Conservation (phyloP, 176 grass and related monocot species). For the Oryza rufipogon region DNA sequence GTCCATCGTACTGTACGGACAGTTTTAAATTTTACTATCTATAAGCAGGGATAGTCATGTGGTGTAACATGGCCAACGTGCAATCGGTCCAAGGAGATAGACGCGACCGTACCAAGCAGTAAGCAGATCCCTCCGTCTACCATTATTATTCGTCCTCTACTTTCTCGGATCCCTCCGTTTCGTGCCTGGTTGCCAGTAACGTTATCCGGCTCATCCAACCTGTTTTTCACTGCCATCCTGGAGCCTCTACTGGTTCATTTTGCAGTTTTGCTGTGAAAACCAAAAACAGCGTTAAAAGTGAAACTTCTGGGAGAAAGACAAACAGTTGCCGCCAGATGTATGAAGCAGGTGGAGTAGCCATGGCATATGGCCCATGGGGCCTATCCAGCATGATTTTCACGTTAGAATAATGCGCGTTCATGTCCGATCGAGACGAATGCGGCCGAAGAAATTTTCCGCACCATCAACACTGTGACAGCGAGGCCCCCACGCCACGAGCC, state of each 20-base stretch:
- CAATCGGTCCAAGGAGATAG: neutral
- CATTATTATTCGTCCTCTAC: conserved; percentile 4
- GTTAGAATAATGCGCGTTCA: conserved; percentile 23
- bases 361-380: neutral
- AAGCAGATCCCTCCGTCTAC: neutral
- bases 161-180: neutral
- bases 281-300: no score
- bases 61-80: neutral
- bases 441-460: neutral
- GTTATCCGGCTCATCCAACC: no score
- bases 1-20: no score
- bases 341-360: conserved; percentile 12
- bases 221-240: no score
- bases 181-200: neutral
- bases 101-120: no score
- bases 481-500: conserved; percentile 6
- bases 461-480: neutral
- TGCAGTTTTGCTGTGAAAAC: no score
- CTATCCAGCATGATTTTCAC: neutral
- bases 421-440: conserved; percentile 10
- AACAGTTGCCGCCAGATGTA: neutral
- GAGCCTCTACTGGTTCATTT: no score
- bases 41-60: no score
- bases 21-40: no score
- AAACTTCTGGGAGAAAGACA: neutral